A percentile compares a stretch with the other conserved stretches of the same genome.
Conservation (phyloP, 1,284 basidiomycete species). For the Polyporus tsugae region DNA sequence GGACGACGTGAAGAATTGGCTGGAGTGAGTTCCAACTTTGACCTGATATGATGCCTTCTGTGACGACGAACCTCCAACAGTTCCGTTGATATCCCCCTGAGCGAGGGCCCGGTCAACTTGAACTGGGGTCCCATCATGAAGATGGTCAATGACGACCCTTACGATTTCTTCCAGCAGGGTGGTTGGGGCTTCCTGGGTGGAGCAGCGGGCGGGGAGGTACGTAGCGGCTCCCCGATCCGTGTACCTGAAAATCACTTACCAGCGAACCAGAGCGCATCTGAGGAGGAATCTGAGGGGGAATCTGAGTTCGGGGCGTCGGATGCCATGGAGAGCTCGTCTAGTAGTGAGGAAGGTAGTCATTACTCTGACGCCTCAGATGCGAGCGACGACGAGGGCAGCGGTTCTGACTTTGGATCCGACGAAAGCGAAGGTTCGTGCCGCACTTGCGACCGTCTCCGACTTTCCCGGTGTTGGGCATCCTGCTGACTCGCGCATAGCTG, state of each 20-base stretch:
- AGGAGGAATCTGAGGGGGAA: slow-evolving; percentile 75
- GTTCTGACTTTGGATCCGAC: slow-evolving; percentile 72
- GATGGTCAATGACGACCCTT: slow-evolving; percentile 94
- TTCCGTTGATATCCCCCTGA: slow-evolving; percentile 96
- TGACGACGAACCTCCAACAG: slow-evolving; percentile 47
- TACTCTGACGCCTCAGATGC: slow-evolving; percentile 68
- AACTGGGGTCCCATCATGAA: slow-evolving; percentile 99
- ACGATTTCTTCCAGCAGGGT: slow-evolving; percentile 95
- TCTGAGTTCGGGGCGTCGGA: slow-evolving; percentile 85
- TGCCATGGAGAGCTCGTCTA: slow-evolving; percentile 49
- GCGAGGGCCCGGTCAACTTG: slow-evolving; percentile 96
- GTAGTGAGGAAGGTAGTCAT: slow-evolving; percentile 63
- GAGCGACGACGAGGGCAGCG: slow-evolving; percentile 72
- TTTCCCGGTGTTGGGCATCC: slow-evolving; percentile 28
- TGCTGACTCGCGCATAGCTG: slow-evolving; percentile 54
- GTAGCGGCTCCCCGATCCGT: slow-evolving; percentile 28
- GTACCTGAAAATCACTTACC: slow-evolving; percentile 15
- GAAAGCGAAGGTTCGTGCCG: slow-evolving; percentile 67
- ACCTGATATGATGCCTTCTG: slow-evolving; percentile 13
- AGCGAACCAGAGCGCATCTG: slow-evolving; percentile 65
- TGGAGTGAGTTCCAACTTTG: slow-evolving; percentile 74
- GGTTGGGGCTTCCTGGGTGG: slow-evolving; percentile 95
- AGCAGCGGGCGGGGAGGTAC: slow-evolving; percentile 70
- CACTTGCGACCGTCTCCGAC: not conserved
- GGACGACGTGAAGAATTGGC: slow-evolving; percentile 98